Evolutionary conservation across 768 basidiomycete species (phyloP), one percentile per base, ranked within the genome.

Genomic region (Lentinula detonsa): DNA sequence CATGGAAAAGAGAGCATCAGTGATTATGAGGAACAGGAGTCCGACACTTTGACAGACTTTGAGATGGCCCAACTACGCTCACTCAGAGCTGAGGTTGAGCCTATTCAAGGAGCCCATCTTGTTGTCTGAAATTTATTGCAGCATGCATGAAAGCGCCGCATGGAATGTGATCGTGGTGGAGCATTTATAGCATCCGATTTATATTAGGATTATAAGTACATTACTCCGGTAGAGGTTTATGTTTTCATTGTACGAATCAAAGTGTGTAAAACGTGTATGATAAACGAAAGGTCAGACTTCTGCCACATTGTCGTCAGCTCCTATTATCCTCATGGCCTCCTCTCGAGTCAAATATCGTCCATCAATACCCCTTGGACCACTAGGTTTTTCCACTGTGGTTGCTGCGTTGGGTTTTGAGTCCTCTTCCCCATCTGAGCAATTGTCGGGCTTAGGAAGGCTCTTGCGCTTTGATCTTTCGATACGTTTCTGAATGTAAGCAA

Each of bases 61-160:
- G 75, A 76, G 67, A 69, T 75, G 71, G 66, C 65, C 45, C 69
- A 72, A 65, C 65, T 78, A 46, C 54, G 75, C 50, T 64, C 65
- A 48, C 68, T 78, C 70, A 65, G 71, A 40, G 68, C 68, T 9
- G 68, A 69, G 10, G 68, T 69, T 9, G 68, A 69, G 10, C n/a
- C 48, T n/a, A 11, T 48, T n/a, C 45, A 35, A 21, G 46, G 37
- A 21, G n/a, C 13, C 13, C 21, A 35, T 49, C 15, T 49, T 21
- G 57, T 59, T 16, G 16, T 59, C 35, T 59, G 46, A 31, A 35
- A 13, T 13, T 6, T 21, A 15, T 51, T 28, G 31, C n/a, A 23
- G n/a, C 21, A 21, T 11, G 2, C 21, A 8, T 1, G 9, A 23
- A 10, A n/a, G 37, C 7, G 37, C 13, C 37, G 2, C 37, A 39